These are phyloP conservation scores for Diplosphaera chodatii DNA, from an alignment of 139 green algal species.

Conservation along the genomic window DNA sequence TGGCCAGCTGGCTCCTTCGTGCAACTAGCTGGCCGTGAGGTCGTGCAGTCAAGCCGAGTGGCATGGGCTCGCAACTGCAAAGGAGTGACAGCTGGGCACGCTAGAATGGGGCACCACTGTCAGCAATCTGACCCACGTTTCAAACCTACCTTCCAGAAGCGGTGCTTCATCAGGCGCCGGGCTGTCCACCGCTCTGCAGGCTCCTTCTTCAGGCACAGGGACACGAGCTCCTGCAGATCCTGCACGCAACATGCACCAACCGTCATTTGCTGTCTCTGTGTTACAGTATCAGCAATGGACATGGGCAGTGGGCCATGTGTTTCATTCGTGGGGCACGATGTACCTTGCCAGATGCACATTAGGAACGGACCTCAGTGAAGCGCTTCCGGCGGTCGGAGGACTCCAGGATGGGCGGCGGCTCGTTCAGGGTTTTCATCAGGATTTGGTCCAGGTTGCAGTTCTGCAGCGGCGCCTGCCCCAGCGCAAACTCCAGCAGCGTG, in stretches of 20 bases:
- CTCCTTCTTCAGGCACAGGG: slow-evolving; percentile 59
- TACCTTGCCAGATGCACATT: too few species aligned
- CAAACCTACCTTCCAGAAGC: slow-evolving; percentile 55
- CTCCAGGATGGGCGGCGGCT: slow-evolving; percentile 80
- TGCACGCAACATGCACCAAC: background rate
- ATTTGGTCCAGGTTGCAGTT: slow-evolving; percentile 16
- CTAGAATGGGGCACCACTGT: too few species aligned
- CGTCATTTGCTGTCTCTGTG: too few species aligned
- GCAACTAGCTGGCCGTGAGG: too few species aligned
- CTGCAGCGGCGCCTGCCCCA: slow-evolving; percentile 49
- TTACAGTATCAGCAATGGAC: too few species aligned
- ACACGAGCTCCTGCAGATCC: slow-evolving; percentile 52
- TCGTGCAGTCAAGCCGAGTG: too few species aligned
- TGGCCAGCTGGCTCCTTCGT: too few species aligned
- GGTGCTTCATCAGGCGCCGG: slow-evolving; percentile 56
- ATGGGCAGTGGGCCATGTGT: too few species aligned
- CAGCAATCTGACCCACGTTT: too few species aligned
- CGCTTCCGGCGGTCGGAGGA: slow-evolving; percentile 49
- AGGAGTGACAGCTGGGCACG: too few species aligned
- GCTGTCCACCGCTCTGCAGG: slow-evolving; percentile 48
- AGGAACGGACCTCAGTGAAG: slow-evolving; percentile 39
- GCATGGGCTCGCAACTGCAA: too few species aligned
- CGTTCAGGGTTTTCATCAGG: slow-evolving; percentile 28
- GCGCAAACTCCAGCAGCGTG: slow-evolving; percentile 90
- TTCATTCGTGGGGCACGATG: too few species aligned